Conservation (phyloP, 805 yeast species). For the Clavispora fructus region DNA sequence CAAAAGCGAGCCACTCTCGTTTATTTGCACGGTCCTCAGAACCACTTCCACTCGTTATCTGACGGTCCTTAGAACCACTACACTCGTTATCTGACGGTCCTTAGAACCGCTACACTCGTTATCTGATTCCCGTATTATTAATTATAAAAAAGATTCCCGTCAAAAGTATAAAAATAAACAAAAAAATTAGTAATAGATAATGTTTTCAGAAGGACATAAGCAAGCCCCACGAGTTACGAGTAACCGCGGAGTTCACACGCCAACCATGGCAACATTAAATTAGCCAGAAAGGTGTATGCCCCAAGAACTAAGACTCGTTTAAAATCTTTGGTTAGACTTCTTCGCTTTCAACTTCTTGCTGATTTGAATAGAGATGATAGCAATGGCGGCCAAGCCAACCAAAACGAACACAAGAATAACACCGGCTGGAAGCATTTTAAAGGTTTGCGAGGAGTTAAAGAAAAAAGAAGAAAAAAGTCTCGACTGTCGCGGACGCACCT, state of each 20-base stretch:
- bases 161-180: constrained; percentile 8
- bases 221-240: not conserved
- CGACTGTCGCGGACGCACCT: constrained; percentile 1
- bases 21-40: too few species aligned
- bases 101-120: not conserved
- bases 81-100: too few species aligned
- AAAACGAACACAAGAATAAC: constrained; percentile 65
- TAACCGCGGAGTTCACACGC: not conserved
- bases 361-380: constrained; percentile 31
- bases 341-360: constrained; percentile 39
- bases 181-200: constrained; percentile 11
- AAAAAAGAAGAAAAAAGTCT: constrained; percentile 4
- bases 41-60: too few species aligned
- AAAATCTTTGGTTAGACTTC: constrained; percentile 29
- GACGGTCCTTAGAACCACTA: too few species aligned
- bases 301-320: constrained; percentile 1
- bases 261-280: not conserved
- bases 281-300: not conserved
- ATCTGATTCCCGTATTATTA: constrained; percentile 17
- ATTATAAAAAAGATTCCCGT: constrained; percentile 18
- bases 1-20: too few species aligned
- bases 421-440: constrained; percentile 63
- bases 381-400: constrained; percentile 43
- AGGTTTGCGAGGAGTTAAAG: constrained; percentile 1
- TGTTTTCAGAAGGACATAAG: constrained; percentile 3